Base-by-base conservation (phyloP, 2,329 filamentous ascomycete species). In the Diplodia corticola region DNA sequence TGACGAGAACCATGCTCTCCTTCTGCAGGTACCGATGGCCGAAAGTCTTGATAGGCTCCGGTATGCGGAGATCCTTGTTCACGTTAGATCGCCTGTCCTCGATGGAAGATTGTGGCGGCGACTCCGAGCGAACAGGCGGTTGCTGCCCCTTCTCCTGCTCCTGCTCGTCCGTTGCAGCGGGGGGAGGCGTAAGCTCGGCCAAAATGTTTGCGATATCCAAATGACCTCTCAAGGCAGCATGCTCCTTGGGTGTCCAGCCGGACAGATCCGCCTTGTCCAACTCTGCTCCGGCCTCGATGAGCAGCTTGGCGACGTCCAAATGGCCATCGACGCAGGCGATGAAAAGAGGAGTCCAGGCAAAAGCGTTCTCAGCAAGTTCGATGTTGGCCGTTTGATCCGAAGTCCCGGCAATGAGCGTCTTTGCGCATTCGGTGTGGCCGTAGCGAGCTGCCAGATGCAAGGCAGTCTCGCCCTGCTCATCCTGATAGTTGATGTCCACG, bases 281-380 rank as follows among this genome's bases (percentile, higher is more conserved):
- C 67, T 96, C 87, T 0, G 92, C 92, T 1, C 92, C 92, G 24
- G 90, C 89, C 57, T 89, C 86, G 48, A 96, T 85, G 4, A 99
- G 83, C 26, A 95, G 82, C 73, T 93, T 85, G 0, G 91, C 91
- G 48, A 97, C 87, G 0, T 84, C 79, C 12, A 92, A 78, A 69
- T 93, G 90, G 0, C 94, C 94, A 73, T 99, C 93, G 2, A 98
- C 94, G 64, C 91, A 91, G 10, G 94, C 92, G 69, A 97, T 90
- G 74, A 97, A 95, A 13, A 99, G 82, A n/a, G 95, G 92, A 0
- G 95, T 97, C 94, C 95, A 99, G 3, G 90, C 88, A 74, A 96
- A 98, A 0, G 90, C 90, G 64, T 90, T 91, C 74, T 99, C 95
- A 0, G 85, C 80, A 40, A 96, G 80, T 71, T 97, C 90, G 0